Evolutionary conservation across 2,329 filamentous ascomycete species (phyloP), one percentile per base, ranked within the genome.

Genomic region (Xylariaceae sp.): DNA sequence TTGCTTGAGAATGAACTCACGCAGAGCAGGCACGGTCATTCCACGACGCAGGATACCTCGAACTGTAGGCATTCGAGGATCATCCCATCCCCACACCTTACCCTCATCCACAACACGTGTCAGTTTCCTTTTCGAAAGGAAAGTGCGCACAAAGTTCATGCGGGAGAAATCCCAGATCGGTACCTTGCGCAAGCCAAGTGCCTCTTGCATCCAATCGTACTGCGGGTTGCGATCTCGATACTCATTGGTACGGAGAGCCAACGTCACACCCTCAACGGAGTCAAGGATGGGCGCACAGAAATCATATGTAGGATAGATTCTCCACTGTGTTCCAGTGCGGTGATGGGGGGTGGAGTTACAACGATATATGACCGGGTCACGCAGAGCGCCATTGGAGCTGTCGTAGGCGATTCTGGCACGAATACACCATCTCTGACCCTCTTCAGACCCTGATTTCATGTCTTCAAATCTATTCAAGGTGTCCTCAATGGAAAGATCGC

Each of bases 281-380:
- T 91, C 87, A 44, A 91, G 81, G 17, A 90, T 81, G 11, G 87
- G 87, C 69, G 85, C 89, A 57, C 86, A 87, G 65, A 90, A 89
- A 67, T 91, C 87, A 73, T 91, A 91, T 53, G 85, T 90, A 35
- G 87, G 87, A 69, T 90, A 90, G 64, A 89, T 83, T 71, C 90
- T 90, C 86, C 87, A 90, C 49, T 75, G 80, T 48, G 73, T 78
- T 36, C 87, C 87, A 3, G 87, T 91, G 60, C 87, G 82, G 72
- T 90, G 87, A 66, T 91, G 87, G 10, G 72, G 61, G 33, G 72
- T 72, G 54, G 73, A 60, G 64, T 94, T 95, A 79, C 89, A 96
- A 58, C 92, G 86, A 76, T 96, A 96, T 68, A 96, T 94, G 70
- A 96, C 90, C 11, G 91, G 92, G 68, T 96, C 92, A 56, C 91